Percentiles rank a stretch among this genome's conserved stretches.
Evolutionary conservation across 345 rosid species (phyloP).

Genomic region (Pseudoturritis turrita): DNA sequence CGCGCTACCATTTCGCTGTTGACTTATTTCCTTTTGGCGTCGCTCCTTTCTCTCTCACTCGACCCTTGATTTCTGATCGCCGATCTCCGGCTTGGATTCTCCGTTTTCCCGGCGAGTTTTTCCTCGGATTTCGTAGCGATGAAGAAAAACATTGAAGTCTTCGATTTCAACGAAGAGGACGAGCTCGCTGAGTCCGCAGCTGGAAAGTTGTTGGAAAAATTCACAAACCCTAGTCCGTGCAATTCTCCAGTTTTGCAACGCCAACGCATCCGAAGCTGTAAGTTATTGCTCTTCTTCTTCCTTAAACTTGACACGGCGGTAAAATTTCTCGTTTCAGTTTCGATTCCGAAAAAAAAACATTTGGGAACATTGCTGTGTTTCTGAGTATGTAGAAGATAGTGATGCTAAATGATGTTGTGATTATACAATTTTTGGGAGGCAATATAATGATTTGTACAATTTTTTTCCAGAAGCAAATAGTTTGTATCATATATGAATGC

Average conservation of each 20-base stretch:
- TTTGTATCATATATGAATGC: neutral
- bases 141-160: conserved; percentile 51
- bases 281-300: conserved; percentile 14
- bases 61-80: conserved; percentile 19
- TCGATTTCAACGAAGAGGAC: conserved; percentile 73
- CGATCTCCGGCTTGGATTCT: conserved; percentile 14
- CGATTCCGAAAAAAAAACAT: neutral
- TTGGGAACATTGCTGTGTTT: neutral
- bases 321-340: neutral
- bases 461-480: neutral
- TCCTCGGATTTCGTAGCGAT: conserved; percentile 24
- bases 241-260: conserved; percentile 38
- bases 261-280: conserved; percentile 52
- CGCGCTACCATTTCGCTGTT: conserved; percentile 7
- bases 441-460: neutral
- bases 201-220: conserved; percentile 43
- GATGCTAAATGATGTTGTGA: neutral
- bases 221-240: conserved; percentile 55
- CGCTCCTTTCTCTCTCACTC: conserved; percentile 15
- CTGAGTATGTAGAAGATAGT: neutral
- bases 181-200: conserved; percentile 49
- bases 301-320: neutral
- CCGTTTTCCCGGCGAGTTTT: neutral
- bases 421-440: neutral
- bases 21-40: conserved; percentile 8